Percentiles rank a stretch among this genome's conserved stretches.
Conservation (phyloP, 2,329 filamentous ascomycete genomes). For the Phaeosphaeria sp. region DNA sequence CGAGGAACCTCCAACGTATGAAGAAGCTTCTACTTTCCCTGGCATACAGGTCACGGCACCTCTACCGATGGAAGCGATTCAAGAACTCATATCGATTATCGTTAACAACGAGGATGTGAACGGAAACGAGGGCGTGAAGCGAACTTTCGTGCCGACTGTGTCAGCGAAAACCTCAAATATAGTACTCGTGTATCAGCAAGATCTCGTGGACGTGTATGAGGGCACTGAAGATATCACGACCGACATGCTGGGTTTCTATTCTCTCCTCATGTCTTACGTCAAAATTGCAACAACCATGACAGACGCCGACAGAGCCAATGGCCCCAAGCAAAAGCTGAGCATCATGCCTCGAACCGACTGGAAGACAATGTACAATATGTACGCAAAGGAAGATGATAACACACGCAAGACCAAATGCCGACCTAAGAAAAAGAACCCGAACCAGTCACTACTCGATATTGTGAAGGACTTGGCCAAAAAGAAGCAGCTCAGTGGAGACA, state of each 20-base stretch:
- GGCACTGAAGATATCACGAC: neutral
- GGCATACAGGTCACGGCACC: neutral
- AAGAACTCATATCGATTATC: neutral
- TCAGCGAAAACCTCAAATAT: neutral
- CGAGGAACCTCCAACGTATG: neutral
- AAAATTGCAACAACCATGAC: neutral
- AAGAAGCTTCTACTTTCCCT: neutral
- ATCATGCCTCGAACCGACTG: constrained; percentile 5
- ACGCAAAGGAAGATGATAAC: constrained; percentile 27
- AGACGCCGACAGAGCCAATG: neutral
- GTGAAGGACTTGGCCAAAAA: constrained; percentile 1
- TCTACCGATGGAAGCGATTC: neutral
- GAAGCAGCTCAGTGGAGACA: neutral
- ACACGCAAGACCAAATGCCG: constrained; percentile 48
- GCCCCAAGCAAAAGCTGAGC: constrained; percentile 4
- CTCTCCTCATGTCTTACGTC: constrained; percentile 7
- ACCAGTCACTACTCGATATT: constrained; percentile 44
- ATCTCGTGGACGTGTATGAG: neutral
- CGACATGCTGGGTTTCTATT: constrained; percentile 7
- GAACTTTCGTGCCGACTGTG: neutral
- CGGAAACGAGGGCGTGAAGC: neutral
- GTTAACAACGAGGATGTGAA: neutral
- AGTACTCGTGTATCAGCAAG: constrained; percentile 1
- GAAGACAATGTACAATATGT: constrained; percentile 37
- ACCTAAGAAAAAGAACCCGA: constrained; percentile 45